A percentile compares a stretch with the other conserved stretches of the same genome.
Conservation (phyloP, 495 filamentous ascomycete genomes). For the Bathelium albidoporum region DNA sequence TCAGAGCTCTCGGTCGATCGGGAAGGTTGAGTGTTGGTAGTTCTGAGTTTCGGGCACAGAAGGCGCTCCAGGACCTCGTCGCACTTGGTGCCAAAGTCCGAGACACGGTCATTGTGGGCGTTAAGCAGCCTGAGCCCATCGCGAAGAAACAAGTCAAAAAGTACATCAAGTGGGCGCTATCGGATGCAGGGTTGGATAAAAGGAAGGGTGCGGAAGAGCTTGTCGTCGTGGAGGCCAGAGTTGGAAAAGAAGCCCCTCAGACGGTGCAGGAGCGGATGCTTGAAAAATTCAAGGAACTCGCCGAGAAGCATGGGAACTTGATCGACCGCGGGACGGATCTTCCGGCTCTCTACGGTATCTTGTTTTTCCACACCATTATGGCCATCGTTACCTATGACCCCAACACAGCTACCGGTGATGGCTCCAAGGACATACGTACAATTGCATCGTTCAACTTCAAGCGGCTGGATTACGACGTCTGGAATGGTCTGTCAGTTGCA, state of each 20-base stretch:
- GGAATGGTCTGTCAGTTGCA: constrained; percentile 30
- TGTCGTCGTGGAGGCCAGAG: constrained; percentile 17
- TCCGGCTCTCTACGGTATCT: constrained; percentile 29
- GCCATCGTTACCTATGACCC: constrained; percentile 24
- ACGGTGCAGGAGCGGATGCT: constrained; percentile 7
- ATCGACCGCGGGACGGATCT: constrained; percentile 17
- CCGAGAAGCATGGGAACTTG: constrained; percentile 17
- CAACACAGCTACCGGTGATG: constrained; percentile 8
- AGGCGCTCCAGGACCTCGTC: constrained; percentile 23
- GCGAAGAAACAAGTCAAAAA: constrained; percentile 10
- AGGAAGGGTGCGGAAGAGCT: constrained; percentile 20
- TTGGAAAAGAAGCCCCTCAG: constrained; percentile 10
- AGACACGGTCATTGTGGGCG: constrained; percentile 15
- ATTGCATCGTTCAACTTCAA: constrained; percentile 27
- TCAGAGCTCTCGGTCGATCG: constrained; percentile 30
- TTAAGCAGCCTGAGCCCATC: constrained; percentile 6
- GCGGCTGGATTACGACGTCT: constrained; percentile 28
- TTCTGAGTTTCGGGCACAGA: constrained; percentile 13
- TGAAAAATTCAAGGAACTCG: constrained; percentile 6
- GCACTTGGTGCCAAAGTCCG: constrained; percentile 25
- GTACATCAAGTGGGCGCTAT: constrained; percentile 26
- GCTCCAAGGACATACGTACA: constrained; percentile 14
- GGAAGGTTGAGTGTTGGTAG: constrained; percentile 13
- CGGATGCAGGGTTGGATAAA: constrained; percentile 20
- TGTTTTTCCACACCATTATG: constrained; percentile 26